Conservation (phyloP, 306 rosid genomes). For the Ormosia semicastrata region DNA sequence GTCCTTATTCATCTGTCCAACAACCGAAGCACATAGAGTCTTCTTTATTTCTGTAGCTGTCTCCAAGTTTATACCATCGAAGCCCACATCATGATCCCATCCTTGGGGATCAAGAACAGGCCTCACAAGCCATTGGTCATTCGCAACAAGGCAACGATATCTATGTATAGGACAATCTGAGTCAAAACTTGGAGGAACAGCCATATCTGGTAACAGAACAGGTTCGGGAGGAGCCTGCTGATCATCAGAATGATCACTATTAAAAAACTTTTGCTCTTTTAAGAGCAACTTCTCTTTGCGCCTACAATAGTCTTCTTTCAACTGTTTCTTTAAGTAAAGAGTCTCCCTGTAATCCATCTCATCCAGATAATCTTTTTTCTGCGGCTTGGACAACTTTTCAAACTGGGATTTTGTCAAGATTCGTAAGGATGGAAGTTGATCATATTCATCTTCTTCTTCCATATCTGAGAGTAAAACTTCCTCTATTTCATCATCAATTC, state of each 20-base stretch:
- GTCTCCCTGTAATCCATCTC: constrained; percentile 95
- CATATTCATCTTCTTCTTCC: constrained; percentile 84
- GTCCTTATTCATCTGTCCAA: constrained; percentile 84
- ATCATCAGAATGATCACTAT: constrained; percentile 45
- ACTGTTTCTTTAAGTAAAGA: constrained; percentile 84
- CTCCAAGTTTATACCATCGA: constrained; percentile 90
- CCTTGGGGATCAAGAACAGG: constrained; percentile 97
- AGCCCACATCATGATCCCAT: constrained; percentile 94
- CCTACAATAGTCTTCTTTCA: constrained; percentile 66
- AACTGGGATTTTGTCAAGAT: constrained; percentile 80
- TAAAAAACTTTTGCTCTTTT: constrained; percentile 33
- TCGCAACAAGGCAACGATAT: constrained; percentile 69
- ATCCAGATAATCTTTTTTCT: constrained; percentile 76
- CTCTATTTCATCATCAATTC: constrained; percentile 54
- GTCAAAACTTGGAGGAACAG: constrained; percentile 78
- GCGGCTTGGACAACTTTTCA: constrained; percentile 67
- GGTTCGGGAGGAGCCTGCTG: constrained; percentile 64
- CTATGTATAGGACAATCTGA: constrained; percentile 63
- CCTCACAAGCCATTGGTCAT: constrained; percentile 79
- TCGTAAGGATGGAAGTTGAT: constrained; percentile 76
- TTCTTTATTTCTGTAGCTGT: constrained; percentile 54
- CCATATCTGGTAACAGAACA: constrained; percentile 79
- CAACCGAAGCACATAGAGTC: constrained; percentile 52
- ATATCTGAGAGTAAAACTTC: constrained; percentile 49
- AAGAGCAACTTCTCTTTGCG: constrained; percentile 51